Evolutionary conservation across 2,329 filamentous ascomycete genomes (phyloP), one percentile per base, ranked within the genome.

Genomic region (Cladobotryum protrusum): DNA sequence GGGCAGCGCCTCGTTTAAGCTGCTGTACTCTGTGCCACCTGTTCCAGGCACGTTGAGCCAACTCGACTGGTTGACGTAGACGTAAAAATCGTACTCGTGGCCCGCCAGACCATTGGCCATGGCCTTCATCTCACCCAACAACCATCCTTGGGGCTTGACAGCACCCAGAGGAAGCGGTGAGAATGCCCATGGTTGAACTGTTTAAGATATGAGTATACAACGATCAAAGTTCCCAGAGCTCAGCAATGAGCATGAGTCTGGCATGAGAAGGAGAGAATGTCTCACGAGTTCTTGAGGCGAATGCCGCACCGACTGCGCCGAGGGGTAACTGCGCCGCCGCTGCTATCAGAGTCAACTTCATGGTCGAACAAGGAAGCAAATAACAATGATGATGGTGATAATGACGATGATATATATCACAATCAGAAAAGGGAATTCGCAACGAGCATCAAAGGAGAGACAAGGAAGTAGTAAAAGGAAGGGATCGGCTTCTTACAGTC

Each of bases 1-100:
- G 0, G 79, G 77, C 17, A 76, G 67, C 0, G 71, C 76, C 64
- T 82, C 79, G 55, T 80, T 74, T 7, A 82, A 61, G n/a, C 63
- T 65, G 49, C 72, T 78, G 60, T 82, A 82, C 55, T 82, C 78
- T 15, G 66, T 57, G 3, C 74, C 72, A 1, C 76, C 76, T 1
- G 20, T 50, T 2, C 54, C 57, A 1, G 53, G 52, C 29, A 40
- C 41, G 39, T 54, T 53, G 0, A 69, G 57, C 78, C 78, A 83
- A 12, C 68, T 67, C 4, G 71, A 75, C 45, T 77, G 57, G 5
- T 67, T 67, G 33, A 82, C 76, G 53, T 71, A 77, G 32, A 68
- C 65, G 59, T 80, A 82, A 56, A 82, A 82, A 44, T 80, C 75
- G 43, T 64, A 55, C 54, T 75, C 57, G 51, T 79, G 75, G 3